Base-by-base conservation (phyloP, 1,139 yeast genomes). In the Saccharomyces hybrid region DNA sequence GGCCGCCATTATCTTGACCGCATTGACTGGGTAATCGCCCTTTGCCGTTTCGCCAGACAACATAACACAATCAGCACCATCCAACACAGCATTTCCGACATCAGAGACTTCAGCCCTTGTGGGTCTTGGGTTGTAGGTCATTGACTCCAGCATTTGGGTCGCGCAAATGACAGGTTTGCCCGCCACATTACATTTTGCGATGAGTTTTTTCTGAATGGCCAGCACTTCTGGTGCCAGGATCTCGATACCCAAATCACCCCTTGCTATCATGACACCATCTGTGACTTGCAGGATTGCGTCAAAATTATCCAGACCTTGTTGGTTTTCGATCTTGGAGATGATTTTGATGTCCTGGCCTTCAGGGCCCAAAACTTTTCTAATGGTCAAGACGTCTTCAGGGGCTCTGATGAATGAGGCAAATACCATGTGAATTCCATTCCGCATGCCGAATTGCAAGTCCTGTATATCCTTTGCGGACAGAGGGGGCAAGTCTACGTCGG, bases 1-100 rank as follows among this genome's bases (percentile, higher is more conserved):
- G 79, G 91, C 91, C 78, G 91, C 97, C 99, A 93, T 93, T 90
- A 93, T 91, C 65, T 89, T 80, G 61, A 93, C 99, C 59, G 99
- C 96, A 80, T 93, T 96, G 61, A 84, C 75, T 72, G 99, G 99
- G 79, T 93, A 93, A 79, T 84, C 82, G 80, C 99, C 99, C 84
- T 95, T 93, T 71, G 99, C 99, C 66, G 99, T 93, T 80, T 93
- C 99, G 73, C 99, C 99, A 55, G 97, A 88, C 75, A 93, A 83
- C 99, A 93, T 95, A 72, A 91, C 97, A 86, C 98, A 93, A 80
- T 93, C 99, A 70, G 98, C 97, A 78, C 99, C 99, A 72, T 93
- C 99, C 73, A 93, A 83, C 67, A 95, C 87, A 66, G 99, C 99
- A 76, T 93, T 93, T 78, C 99, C 99, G 62, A 95, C 99, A 76